A percentile compares a stretch with the other conserved stretches of the same genome.
phyloP scores from a whole-genome alignment of 495 filamentous ascomycete species.

The Penicillium manginii region DNA sequence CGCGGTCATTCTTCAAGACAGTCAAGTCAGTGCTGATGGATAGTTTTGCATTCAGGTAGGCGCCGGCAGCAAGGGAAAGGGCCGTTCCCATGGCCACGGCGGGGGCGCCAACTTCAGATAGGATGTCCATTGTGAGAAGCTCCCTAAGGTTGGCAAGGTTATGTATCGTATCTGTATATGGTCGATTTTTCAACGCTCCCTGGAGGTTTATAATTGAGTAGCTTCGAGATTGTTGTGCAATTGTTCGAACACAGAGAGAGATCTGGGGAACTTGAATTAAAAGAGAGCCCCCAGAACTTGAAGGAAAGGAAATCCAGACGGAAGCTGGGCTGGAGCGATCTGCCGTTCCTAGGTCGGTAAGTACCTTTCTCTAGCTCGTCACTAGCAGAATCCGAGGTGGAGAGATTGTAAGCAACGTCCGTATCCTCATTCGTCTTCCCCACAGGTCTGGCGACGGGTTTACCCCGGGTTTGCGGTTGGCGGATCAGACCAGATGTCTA shows the following conservation, averaged over 20 bases:
- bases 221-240: neutral
- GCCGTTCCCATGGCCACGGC: slow-evolving; percentile 44
- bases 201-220: no score
- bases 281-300: slow-evolving; percentile 5
- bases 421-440: slow-evolving; percentile 12
- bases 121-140: slow-evolving; percentile 36
- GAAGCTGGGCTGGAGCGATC: slow-evolving; percentile 32
- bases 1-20: slow-evolving; percentile 35
- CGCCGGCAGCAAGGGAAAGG: slow-evolving; percentile 42
- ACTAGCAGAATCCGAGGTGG: slow-evolving; percentile 8
- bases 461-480: slow-evolving; percentile 12
- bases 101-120: slow-evolving; percentile 41
- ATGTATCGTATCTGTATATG: no score
- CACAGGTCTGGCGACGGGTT: slow-evolving; percentile 3
- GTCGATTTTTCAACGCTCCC: no score
- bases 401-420: neutral
- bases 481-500: no score
- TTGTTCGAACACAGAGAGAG: neutral
- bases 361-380: neutral
- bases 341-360: slow-evolving; percentile 29
- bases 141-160: neutral
- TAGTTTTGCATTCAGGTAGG: slow-evolving; percentile 55
- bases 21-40: slow-evolving; percentile 47
- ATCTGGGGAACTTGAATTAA: slow-evolving; percentile 12
- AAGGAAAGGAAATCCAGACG: slow-evolving; percentile 29